phyloP scores from a whole-genome alignment of 768 basidiomycete species.

The Trametes cubensis region DNA sequence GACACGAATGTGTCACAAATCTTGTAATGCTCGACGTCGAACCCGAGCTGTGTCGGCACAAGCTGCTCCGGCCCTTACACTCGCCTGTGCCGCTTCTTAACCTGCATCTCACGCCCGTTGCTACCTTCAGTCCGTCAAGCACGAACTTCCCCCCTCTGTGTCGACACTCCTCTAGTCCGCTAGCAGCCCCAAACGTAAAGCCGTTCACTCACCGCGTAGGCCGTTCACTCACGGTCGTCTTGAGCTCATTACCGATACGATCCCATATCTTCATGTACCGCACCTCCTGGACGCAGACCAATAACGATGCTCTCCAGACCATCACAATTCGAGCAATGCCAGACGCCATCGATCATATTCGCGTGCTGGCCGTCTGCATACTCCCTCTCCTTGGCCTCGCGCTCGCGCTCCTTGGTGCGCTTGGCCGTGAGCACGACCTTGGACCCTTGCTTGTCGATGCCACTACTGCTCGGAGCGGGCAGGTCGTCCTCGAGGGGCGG shows the following conservation, averaged over 20 bases:
- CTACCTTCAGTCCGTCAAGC: constrained; percentile 31
- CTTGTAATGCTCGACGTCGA: constrained; percentile 92
- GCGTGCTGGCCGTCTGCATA: constrained; percentile 82
- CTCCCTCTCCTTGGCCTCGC: constrained; percentile 83
- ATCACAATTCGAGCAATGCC: constrained; percentile 96
- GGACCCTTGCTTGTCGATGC: constrained; percentile 51
- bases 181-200: constrained; percentile 35
- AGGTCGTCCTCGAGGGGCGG: constrained; percentile 64
- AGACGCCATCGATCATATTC: constrained; percentile 80
- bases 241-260: constrained; percentile 55
- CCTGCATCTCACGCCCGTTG: constrained; percentile 44
- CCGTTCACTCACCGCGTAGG: constrained; percentile 70
- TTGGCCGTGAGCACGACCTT: constrained; percentile 56
- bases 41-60: constrained; percentile 93
- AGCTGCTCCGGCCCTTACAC: constrained; percentile 83
- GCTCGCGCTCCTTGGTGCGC: constrained; percentile 71
- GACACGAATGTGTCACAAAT: constrained; percentile 97
- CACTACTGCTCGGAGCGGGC: constrained; percentile 41
- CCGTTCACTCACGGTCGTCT: constrained; percentile 45
- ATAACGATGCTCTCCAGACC: constrained; percentile 86
- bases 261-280: constrained; percentile 52
- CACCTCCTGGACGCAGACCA: too few relatives aligned
- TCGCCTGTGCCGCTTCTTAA: constrained; percentile 55
- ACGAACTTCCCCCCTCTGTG: constrained; percentile 45
- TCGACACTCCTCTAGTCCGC: constrained; percentile 40